phyloP scores from a whole-genome alignment of 768 basidiomycete species.

The Calocybe cyanea region DNA sequence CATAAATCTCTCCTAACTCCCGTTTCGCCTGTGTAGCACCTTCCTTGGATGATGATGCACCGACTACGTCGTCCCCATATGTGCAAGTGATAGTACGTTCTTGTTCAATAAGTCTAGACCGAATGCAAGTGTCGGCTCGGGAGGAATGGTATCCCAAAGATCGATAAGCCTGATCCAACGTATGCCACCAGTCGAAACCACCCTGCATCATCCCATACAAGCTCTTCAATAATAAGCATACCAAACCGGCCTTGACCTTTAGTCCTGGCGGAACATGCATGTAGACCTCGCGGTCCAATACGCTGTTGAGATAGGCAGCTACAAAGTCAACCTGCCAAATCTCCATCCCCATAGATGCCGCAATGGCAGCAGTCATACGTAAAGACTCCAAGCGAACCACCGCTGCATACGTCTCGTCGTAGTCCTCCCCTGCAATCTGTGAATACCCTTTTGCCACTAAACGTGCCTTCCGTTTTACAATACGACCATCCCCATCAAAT shows the following conservation, averaged over 20 bases:
- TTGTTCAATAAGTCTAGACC: neutral
- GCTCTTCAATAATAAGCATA: neutral
- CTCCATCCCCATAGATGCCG: slow-evolving; percentile 20
- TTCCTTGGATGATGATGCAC: neutral
- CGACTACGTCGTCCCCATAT: neutral
- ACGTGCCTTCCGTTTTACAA: slow-evolving; percentile 22
- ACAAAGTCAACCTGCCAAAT: slow-evolving; percentile 25
- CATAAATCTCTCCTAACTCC: neutral
- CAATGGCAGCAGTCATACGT: neutral
- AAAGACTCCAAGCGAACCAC: slow-evolving; percentile 13
- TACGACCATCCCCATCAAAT: slow-evolving; percentile 20
- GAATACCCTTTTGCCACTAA: slow-evolving; percentile 6
- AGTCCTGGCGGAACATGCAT: neutral
- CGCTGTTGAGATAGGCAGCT: slow-evolving; percentile 7
- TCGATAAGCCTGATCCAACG: neutral
- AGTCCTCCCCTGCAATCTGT: slow-evolving; percentile 25
- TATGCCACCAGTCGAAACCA: neutral
- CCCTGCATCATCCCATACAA: neutral
- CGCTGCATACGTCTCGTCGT: slow-evolving; percentile 10
- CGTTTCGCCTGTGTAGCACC: neutral
- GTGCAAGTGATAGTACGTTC: slow-evolving; percentile 1
- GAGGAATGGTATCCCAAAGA: neutral
- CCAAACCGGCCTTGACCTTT: neutral
- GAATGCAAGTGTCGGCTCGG: neutral
- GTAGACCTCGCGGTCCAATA: neutral